Conservation (phyloP, 805 yeast genomes). For the Kazachstania viticola region DNA sequence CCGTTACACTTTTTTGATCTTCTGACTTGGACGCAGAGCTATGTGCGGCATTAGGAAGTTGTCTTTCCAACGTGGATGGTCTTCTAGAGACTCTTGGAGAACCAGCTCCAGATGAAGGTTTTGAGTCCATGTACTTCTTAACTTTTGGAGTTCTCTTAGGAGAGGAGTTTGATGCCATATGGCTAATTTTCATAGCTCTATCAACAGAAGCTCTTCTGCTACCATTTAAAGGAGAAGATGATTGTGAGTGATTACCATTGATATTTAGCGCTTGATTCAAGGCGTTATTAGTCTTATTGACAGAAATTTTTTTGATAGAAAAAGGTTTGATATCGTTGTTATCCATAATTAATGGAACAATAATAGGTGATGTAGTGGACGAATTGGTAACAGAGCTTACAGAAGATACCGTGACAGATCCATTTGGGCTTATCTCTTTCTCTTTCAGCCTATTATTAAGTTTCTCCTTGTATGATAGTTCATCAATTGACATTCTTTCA, state of each 20-base stretch:
- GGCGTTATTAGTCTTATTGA: too few relatives aligned
- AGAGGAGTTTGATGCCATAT: too few relatives aligned
- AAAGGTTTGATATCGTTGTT: neutral
- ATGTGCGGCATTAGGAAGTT: conserved; percentile 1
- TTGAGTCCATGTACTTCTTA: neutral
- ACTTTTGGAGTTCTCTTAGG: too few relatives aligned
- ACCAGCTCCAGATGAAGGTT: conserved; percentile 1
- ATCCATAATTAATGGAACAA: neutral
- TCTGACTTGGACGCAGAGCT: too few relatives aligned
- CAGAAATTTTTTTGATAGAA: neutral
- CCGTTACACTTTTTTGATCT: too few relatives aligned
- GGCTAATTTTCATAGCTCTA: too few relatives aligned
- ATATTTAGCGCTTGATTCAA: too few relatives aligned
- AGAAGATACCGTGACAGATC: too few relatives aligned
- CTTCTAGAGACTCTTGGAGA: conserved; percentile 9
- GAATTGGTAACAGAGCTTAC: conserved; percentile 8
- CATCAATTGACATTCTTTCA: conserved; percentile 22
- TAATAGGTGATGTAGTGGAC: conserved; percentile 4
- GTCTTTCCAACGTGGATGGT: conserved; percentile 3
- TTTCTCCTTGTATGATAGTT: conserved; percentile 11
- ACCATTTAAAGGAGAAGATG: conserved; percentile 9
- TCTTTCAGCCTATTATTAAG: neutral
- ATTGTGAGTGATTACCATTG: too few relatives aligned
- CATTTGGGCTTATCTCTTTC: too few relatives aligned
- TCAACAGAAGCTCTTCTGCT: conserved; percentile 17